A percentile compares a stretch with the other conserved stretches of the same genome.
These are phyloP conservation scores for Xylaria arbuscula DNA, from an alignment of 2,329 filamentous ascomycete species.

Conservation along the genomic window DNA sequence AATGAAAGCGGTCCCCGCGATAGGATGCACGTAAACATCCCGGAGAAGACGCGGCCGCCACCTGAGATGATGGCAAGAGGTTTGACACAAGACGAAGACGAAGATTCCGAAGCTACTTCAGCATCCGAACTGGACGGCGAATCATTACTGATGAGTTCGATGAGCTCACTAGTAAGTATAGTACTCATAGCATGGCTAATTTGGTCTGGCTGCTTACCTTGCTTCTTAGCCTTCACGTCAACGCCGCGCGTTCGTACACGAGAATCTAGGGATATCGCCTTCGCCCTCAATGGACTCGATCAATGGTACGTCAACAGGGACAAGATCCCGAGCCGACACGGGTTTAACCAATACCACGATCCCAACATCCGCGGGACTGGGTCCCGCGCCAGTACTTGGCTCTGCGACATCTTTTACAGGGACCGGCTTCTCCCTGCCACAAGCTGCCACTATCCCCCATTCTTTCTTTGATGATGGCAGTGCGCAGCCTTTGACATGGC, in stretches of 20 bases:
- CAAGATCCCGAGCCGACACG: constrained; percentile 67
- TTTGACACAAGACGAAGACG: constrained; percentile 84
- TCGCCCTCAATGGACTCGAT: constrained; percentile 93
- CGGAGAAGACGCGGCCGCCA: constrained; percentile 89
- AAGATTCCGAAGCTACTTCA: constrained; percentile 86
- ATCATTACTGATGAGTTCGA: constrained; percentile 74
- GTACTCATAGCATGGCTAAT: constrained; percentile 11
- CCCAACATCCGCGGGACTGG: constrained; percentile 52
- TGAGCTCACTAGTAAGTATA: constrained; percentile 72
- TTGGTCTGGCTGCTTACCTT: constrained; percentile 39
- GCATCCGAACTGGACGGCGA: constrained; percentile 87
- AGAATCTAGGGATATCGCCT: constrained; percentile 75
- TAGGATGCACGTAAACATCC: constrained; percentile 86
- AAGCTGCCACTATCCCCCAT: constrained; percentile 73
- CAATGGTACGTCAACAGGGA: constrained; percentile 72
- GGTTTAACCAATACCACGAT: constrained; percentile 57
- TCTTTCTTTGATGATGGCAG: constrained; percentile 93
- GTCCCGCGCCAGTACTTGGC: constrained; percentile 62
- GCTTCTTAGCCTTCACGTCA: constrained; percentile 62
- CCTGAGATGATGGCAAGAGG: constrained; percentile 91
- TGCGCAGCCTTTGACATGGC: constrained; percentile 86
- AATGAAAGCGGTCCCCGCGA: constrained; percentile 89
- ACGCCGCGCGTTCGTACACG: constrained; percentile 71
- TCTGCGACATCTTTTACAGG: constrained; percentile 72
- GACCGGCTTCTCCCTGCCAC: constrained; percentile 66